A percentile compares a stretch with the other conserved stretches of the same genome.
Evolutionary conservation across 2,329 filamentous ascomycete genomes (phyloP).

Genomic region (Emmonsiellopsis sp.): DNA sequence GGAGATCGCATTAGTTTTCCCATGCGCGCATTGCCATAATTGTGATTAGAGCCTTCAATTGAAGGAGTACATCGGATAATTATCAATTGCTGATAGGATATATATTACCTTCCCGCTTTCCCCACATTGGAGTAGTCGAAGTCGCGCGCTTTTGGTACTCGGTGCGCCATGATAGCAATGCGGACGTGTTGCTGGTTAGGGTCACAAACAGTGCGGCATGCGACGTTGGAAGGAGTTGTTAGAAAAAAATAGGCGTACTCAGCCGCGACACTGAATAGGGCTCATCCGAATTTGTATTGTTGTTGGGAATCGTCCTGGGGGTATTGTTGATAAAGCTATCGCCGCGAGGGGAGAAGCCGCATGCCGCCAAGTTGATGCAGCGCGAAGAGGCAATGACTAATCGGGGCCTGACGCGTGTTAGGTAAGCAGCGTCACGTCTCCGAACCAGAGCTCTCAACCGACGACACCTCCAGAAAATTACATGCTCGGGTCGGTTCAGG

Average conservation of each 20-base stretch:
- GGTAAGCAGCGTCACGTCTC: conserved; percentile 4
- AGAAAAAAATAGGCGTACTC: background rate
- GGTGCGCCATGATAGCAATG: conserved; percentile 25
- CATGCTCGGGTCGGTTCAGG: background rate
- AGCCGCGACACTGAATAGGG: background rate
- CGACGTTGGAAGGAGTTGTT: conserved; percentile 13
- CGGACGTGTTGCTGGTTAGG: background rate
- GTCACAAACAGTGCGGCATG: conserved; percentile 8
- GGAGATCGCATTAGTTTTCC: conserved; percentile 8
- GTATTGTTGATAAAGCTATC: background rate
- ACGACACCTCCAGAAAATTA: background rate
- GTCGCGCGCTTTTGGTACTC: conserved; percentile 34
- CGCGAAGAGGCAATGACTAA: conserved; percentile 4
- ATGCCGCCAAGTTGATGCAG: background rate
- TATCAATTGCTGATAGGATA: background rate
- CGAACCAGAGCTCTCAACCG: background rate
- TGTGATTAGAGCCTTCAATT: background rate
- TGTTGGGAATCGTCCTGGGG: background rate
- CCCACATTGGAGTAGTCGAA: conserved; percentile 41
- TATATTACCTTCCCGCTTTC: conserved; percentile 35
- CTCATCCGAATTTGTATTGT: background rate
- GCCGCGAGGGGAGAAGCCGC: background rate
- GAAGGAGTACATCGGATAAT: background rate
- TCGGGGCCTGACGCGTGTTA: conserved; percentile 1
- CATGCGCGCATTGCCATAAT: background rate